Base-by-base conservation (phyloP, 192 early-diverging fungal species). In the Spizellomyces sp. region DNA sequence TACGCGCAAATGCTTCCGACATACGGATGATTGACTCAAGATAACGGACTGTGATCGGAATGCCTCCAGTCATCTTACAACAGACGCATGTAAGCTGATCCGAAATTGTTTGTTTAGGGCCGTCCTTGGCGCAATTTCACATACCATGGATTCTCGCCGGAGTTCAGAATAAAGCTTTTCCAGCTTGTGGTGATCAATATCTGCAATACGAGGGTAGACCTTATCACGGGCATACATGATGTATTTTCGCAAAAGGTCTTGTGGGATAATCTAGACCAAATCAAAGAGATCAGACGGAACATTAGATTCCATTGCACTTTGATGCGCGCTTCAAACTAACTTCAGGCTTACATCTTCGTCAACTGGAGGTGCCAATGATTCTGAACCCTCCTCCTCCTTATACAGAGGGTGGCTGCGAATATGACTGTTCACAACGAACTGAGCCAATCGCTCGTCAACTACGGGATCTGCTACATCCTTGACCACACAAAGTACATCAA, bases 401-500 rank as follows among this genome's bases (percentile, higher is more conserved):
- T 82, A 84, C 47, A 74, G 74, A 52, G 97, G 97, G 76, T 99
- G 97, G 48, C 92, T 94, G 42, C 91, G 84, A 62, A 93, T 91
- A 76, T 99, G 97, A 76, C 90, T 92, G 76, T 91, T 89, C 61
- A 98, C 90, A 15, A 99, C 97, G 83, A 96, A 96, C 61, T 90
- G 87, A 52, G 94, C 97, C 9, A 99, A 84, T 62, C 89, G 81
- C 70, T 95, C 93, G 77, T 99, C 97, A 54, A 84, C 77, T n/a
- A 92, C 85, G 0, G 95, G 93, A 66, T 99, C 92, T 55, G 95
- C 90, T 57, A 86, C 86, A 81, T 99, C 97, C 69, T 93, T 89
- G 36, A 99, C 95, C 8, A 99, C 97, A 75, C 95, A 96, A 1
- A 99, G 86, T 3, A 96, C 87, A 81, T 99, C 97, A 67, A 99